These are phyloP conservation scores for Pythium diclinum DNA, from an alignment of 352 stramenopile genomes.

Conservation along the genomic window DNA sequence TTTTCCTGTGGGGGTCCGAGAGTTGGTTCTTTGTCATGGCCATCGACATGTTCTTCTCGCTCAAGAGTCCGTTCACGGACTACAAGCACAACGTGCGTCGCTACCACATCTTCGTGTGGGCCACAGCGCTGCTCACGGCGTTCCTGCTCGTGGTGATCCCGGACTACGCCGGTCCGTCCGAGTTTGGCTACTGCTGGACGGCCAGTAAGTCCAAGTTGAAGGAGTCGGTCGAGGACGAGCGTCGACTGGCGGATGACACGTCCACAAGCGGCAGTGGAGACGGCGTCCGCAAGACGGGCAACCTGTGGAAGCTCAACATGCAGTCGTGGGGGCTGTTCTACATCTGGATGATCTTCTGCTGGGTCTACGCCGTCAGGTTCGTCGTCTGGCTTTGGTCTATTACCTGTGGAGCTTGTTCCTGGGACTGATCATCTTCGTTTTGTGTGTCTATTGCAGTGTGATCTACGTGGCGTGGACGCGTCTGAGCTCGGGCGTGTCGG, in stretches of 20 bases:
- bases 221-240: constrained; percentile 7
- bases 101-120: constrained; percentile 84
- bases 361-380: constrained; percentile 66
- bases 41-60: constrained; percentile 81
- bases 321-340: constrained; percentile 88
- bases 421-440: no score
- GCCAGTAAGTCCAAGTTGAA: constrained; percentile 62
- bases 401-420: no score
- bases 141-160: constrained; percentile 72
- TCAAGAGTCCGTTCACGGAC: constrained; percentile 87
- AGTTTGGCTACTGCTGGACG: constrained; percentile 87
- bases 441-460: constrained; percentile 29
- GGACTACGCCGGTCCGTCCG: constrained; percentile 64
- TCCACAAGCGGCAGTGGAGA: neutral
- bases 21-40: constrained; percentile 90
- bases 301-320: constrained; percentile 84
- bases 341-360: constrained; percentile 85
- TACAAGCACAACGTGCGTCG: constrained; percentile 83
- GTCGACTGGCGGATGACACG: constrained; percentile 10
- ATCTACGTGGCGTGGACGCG: constrained; percentile 85
- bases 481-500: constrained; percentile 72
- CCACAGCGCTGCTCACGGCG: constrained; percentile 64
- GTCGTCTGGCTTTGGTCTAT: no score
- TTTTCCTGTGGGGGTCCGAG: constrained; percentile 86
- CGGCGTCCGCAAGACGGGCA: constrained; percentile 34